These are phyloP conservation scores for Neocatenulostroma microsporum DNA, from an alignment of 2,329 filamentous ascomycete species.

Conservation along the genomic window DNA sequence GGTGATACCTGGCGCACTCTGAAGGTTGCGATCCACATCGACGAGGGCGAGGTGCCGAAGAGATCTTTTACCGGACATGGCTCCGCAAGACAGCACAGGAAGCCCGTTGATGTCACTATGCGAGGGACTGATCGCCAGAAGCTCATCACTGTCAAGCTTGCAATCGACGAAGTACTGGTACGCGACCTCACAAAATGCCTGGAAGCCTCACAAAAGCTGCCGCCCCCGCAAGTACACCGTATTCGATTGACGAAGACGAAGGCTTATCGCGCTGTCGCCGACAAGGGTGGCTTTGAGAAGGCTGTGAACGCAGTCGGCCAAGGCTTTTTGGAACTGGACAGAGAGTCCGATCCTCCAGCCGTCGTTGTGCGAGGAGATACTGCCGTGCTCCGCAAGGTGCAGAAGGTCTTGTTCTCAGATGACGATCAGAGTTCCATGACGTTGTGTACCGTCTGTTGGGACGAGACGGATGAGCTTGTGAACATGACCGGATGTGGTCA, in stretches of 20 bases:
- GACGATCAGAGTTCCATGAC: neutral
- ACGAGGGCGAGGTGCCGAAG: no score
- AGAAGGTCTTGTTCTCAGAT: conserved; percentile 5
- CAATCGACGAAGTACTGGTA: neutral
- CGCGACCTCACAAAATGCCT: neutral
- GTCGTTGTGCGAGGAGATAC: conserved; percentile 1
- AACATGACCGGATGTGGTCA: conserved; percentile 6
- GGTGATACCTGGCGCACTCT: neutral
- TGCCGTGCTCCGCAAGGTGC: conserved; percentile 5
- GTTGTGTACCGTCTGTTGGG: conserved; percentile 3
- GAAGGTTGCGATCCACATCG: neutral
- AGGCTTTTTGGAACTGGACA: conserved; percentile 4
- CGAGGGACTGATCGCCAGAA: neutral
- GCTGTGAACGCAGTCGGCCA: conserved; percentile 3
- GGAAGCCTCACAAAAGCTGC: neutral
- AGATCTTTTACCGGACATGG: no score
- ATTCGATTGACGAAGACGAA: conserved; percentile 8
- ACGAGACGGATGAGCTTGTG: conserved; percentile 3
- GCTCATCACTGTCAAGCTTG: neutral
- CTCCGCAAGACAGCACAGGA: no score
- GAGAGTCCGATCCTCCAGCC: conserved; percentile 5
- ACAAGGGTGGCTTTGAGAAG: conserved; percentile 1
- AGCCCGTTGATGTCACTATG: no score
- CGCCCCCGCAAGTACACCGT: conserved; percentile 1
- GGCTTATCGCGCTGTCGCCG: conserved; percentile 1